Evolutionary conservation across 805 yeast species (phyloP).

Genomic region (Saturnispora saitoi): DNA sequence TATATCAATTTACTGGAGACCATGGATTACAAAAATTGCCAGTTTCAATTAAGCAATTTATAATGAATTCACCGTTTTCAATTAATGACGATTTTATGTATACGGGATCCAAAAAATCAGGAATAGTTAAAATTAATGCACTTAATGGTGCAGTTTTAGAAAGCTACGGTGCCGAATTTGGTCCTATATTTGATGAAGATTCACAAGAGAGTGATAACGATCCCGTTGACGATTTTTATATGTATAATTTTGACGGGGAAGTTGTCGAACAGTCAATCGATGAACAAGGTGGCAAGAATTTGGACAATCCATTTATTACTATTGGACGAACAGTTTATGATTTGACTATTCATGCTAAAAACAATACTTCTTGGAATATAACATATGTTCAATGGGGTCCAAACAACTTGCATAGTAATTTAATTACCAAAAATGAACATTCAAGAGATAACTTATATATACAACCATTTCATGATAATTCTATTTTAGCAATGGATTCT

Average conservation of each 20-base stretch:
- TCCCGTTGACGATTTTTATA: slow-evolving; percentile 1
- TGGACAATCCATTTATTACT: slow-evolving; percentile 32
- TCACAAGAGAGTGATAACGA: not conserved
- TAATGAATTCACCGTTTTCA: slow-evolving; percentile 79
- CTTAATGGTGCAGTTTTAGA: slow-evolving; percentile 65
- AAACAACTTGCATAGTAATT: slow-evolving; percentile 61
- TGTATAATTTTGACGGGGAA: slow-evolving; percentile 5
- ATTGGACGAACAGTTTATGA: slow-evolving; percentile 70
- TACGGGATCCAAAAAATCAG: slow-evolving; percentile 75
- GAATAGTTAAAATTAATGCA: slow-evolving; percentile 66
- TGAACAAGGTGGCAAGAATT: not conserved
- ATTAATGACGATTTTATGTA: slow-evolving; percentile 74
- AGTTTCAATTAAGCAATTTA: slow-evolving; percentile 66
- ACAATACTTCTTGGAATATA: slow-evolving; percentile 72
- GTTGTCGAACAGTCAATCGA: slow-evolving; percentile 13
- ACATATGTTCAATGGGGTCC: slow-evolving; percentile 89
- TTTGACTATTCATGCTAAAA: slow-evolving; percentile 65
- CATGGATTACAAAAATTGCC: slow-evolving; percentile 77
- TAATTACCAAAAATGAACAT: slow-evolving; percentile 39
- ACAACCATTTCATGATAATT: slow-evolving; percentile 75
- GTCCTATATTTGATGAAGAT: slow-evolving; percentile 4
- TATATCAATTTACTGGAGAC: slow-evolving; percentile 70
- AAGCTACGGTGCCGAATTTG: slow-evolving; percentile 39
- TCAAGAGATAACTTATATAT: slow-evolving; percentile 70
- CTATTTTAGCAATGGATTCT: slow-evolving; percentile 67